A percentile compares a stretch with the other conserved stretches of the same genome.
These are phyloP conservation scores for Saprolegnia diclina DNA, from an alignment of 352 stramenopile genomes.

Conservation along the genomic window DNA sequence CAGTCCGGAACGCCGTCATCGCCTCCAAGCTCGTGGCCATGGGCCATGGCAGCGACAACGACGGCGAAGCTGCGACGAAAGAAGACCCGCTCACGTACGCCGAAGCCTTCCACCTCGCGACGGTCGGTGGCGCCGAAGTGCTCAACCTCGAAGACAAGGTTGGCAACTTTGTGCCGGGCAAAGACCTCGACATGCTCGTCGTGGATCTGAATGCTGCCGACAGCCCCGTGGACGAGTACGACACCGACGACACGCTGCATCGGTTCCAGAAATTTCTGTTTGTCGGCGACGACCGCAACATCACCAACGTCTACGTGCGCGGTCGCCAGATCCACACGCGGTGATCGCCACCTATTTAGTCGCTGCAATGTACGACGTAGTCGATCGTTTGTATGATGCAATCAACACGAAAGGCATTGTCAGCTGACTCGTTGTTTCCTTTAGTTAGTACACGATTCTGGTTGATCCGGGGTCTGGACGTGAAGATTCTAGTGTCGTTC, in stretches of 20 bases:
- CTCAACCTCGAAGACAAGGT: slow-evolving; percentile 74
- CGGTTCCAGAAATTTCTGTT: slow-evolving; percentile 90
- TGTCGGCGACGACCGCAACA: slow-evolving; percentile 87
- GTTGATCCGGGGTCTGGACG: no score
- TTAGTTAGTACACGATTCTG: no score
- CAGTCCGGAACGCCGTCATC: slow-evolving; percentile 85
- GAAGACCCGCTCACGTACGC: slow-evolving; percentile 48
- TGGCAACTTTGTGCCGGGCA: slow-evolving; percentile 85
- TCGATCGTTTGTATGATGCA: no score
- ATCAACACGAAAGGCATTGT: no score
- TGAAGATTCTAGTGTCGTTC: no score
- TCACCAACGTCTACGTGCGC: slow-evolving; percentile 77
- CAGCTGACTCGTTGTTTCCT: no score
- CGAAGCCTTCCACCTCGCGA: slow-evolving; percentile 89
- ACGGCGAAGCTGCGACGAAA: slow-evolving; percentile 32
- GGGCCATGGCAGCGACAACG: slow-evolving; percentile 46
- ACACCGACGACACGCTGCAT: slow-evolving; percentile 44
- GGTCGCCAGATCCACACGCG: slow-evolving; percentile 53
- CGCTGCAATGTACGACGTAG: no score
- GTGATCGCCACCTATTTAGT: neutral
- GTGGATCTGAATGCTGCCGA: slow-evolving; percentile 55
- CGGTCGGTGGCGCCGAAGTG: slow-evolving; percentile 74
- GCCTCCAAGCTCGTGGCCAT: slow-evolving; percentile 82
- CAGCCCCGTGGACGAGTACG: slow-evolving; percentile 65
- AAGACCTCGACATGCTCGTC: slow-evolving; percentile 88